Evolutionary conservation across 2,329 filamentous ascomycete species (phyloP).

Genomic region (Zymoseptoria brevis): DNA sequence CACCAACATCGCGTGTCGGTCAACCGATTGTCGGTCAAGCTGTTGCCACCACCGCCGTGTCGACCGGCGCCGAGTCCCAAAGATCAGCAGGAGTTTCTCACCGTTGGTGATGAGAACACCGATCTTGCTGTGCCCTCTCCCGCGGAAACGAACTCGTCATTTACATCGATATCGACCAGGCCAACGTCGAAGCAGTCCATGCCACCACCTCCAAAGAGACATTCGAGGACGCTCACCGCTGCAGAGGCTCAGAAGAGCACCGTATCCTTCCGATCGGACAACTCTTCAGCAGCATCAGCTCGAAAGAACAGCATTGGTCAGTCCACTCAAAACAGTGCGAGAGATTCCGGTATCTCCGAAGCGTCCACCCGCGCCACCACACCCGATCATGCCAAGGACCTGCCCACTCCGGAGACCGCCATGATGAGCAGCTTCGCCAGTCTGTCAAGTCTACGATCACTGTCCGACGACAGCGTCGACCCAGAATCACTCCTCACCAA

Average conservation of each 20-base stretch:
- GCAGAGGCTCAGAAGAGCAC: constrained; percentile 12
- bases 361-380: constrained; percentile 83
- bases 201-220: background rate
- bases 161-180: background rate
- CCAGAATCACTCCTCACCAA: constrained; percentile 82
- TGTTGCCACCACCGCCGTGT: constrained; percentile 6
- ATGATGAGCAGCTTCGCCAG: constrained; percentile 56
- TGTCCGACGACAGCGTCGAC: constrained; percentile 64
- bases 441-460: constrained; percentile 53
- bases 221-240: background rate
- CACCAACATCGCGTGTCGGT: background rate
- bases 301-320: constrained; percentile 62
- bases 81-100: background rate
- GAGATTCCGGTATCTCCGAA: constrained; percentile 75
- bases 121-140: background rate
- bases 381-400: constrained; percentile 56
- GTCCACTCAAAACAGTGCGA: constrained; percentile 65
- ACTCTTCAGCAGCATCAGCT: constrained; percentile 8
- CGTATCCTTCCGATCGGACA: constrained; percentile 6
- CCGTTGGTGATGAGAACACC: background rate
- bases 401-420: constrained; percentile 43
- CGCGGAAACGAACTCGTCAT: background rate
- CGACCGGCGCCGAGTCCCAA: constrained; percentile 1
- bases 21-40: constrained; percentile 3
- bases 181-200: constrained; percentile 11